Base-by-base conservation (phyloP, 2,329 filamentous ascomycete species). In the Fusarium ambrosium region DNA sequence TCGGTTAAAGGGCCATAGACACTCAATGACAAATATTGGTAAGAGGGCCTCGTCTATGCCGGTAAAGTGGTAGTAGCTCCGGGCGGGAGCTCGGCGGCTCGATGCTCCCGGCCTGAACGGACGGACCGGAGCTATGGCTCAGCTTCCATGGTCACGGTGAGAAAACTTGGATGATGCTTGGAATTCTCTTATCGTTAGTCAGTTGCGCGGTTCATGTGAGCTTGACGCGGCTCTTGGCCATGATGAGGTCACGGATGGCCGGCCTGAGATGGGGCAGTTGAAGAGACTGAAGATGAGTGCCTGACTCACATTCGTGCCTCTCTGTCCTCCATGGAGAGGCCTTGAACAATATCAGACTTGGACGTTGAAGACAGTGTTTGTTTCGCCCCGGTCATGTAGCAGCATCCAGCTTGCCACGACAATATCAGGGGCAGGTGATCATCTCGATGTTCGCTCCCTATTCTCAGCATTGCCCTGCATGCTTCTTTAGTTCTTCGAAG, bases 21-120 rank as follows among this genome's bases (percentile, higher is more conserved):
- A 32, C 20, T 41, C 29, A 53, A 66, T 73, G 61, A 70, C 72
- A 75, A 71, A 75, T 75, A 32, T 24, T 20, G 32, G 18, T 24
- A 29, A 56, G 20, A 16, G 36, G 55, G 13, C 3, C 37, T 20
- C 62, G 55, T 16, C 9, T 9, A 7, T 7, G 18, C 2, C 34
- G 9, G 34, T 53, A 34, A n/a, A 48, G n/a, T 8, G 22, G 18
- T 29, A 18, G 14, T 18, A 20, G 27, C 18, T 11, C 27, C 36
- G 59, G 66, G 48, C 18, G 11, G 62, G 18, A 61, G 62, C 62
- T 69, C 14, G 10, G 62, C 39, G 41, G 59, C 60, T 68, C 27
- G 27, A 64, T 37, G 27, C 63, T 60, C 24, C 24, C 55, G 32
- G 62, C 20, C 69, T 45, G 62, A 56, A 29, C 48, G 32, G 39